Percentiles rank a stretch among this genome's conserved stretches.
Conservation (phyloP, 2,329 filamentous ascomycete genomes). For the Xylariaceae sp. region DNA sequence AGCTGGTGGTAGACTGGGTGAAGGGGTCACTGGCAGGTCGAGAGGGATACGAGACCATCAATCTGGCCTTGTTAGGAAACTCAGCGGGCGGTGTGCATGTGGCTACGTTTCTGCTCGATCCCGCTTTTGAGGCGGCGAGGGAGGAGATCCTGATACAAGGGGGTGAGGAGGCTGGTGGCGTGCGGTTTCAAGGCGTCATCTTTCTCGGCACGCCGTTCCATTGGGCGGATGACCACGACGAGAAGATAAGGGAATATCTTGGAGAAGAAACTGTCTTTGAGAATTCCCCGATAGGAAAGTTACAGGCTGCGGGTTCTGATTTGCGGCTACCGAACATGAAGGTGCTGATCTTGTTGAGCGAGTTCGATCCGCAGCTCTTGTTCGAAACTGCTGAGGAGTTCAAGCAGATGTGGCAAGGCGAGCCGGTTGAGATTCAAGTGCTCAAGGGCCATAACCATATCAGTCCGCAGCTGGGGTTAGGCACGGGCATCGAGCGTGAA, state of each 20-base stretch:
- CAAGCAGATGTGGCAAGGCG: conserved; percentile 29
- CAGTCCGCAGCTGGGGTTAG: conserved; percentile 36
- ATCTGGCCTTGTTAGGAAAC: conserved; percentile 49
- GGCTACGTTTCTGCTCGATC: conserved; percentile 45
- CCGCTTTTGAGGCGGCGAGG: conserved; percentile 32
- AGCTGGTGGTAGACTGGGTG: conserved; percentile 46
- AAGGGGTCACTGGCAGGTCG: conserved; percentile 29
- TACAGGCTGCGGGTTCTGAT: conserved; percentile 25
- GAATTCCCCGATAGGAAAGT: conserved; percentile 32
- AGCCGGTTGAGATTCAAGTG: conserved; percentile 29
- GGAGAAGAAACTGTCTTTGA: conserved; percentile 34
- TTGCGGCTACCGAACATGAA: conserved; percentile 30
- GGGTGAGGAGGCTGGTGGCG: conserved; percentile 19
- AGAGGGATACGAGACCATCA: conserved; percentile 38
- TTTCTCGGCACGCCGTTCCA: conserved; percentile 39
- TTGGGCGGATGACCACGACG: conserved; percentile 33
- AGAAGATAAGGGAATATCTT: conserved; percentile 32
- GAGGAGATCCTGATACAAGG: conserved; percentile 19
- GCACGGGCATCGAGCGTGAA: conserved; percentile 40
- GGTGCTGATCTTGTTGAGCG: conserved; percentile 35
- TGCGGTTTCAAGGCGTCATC: conserved; percentile 32
- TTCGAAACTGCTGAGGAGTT: conserved; percentile 34
- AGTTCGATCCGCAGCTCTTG: conserved; percentile 38
- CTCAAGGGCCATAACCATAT: conserved; percentile 43
- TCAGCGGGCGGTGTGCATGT: conserved; percentile 50